Conservation (phyloP, 1,284 basidiomycete genomes). For the Ceratobasidium sp. region DNA sequence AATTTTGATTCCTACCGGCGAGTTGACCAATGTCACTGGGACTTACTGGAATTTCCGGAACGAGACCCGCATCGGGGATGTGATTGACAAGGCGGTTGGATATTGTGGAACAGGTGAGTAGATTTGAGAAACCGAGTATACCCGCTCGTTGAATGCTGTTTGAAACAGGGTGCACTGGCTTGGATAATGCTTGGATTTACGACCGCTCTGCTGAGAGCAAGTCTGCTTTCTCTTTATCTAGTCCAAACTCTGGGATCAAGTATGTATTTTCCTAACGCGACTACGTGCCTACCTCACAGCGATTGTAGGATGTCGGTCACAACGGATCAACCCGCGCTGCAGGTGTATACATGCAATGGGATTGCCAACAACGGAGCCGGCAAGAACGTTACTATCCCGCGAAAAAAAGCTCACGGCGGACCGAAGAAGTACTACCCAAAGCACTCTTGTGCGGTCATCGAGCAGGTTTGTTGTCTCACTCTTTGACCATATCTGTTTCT, state of each 20-base stretch:
- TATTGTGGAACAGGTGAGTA: slow-evolving; percentile 48
- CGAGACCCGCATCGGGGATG: slow-evolving; percentile 52
- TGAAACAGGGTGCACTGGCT: slow-evolving; percentile 53
- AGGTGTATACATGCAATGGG: slow-evolving; percentile 59
- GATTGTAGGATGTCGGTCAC: slow-evolving; percentile 24
- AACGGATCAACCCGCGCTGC: slow-evolving; percentile 60
- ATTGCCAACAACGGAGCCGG: slow-evolving; percentile 45
- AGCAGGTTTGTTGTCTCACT: slow-evolving; percentile 49
- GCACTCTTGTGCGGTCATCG: slow-evolving; percentile 59
- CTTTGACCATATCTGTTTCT: not conserved
- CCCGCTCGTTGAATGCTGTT: not conserved
- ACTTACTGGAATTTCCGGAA: slow-evolving; percentile 58
- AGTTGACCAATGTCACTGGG: slow-evolving; percentile 53
- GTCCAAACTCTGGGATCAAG: slow-evolving; percentile 59
- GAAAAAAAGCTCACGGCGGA: slow-evolving; percentile 58
- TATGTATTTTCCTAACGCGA: slow-evolving; percentile 43
- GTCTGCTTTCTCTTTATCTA: slow-evolving; percentile 53
- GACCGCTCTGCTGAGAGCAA: slow-evolving; percentile 25
- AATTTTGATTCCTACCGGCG: slow-evolving; percentile 58
- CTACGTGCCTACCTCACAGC: not conserved
- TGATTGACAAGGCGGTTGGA: slow-evolving; percentile 39
- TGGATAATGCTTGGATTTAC: slow-evolving; percentile 59
- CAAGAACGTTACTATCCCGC: slow-evolving; percentile 46
- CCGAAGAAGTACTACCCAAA: slow-evolving; percentile 52
- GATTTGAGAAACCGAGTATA: not conserved